A percentile compares a stretch with the other conserved stretches of the same genome.
Evolutionary conservation across 192 early-diverging fungal genomes (phyloP).

Genomic region (Entomortierella beljakovae): DNA sequence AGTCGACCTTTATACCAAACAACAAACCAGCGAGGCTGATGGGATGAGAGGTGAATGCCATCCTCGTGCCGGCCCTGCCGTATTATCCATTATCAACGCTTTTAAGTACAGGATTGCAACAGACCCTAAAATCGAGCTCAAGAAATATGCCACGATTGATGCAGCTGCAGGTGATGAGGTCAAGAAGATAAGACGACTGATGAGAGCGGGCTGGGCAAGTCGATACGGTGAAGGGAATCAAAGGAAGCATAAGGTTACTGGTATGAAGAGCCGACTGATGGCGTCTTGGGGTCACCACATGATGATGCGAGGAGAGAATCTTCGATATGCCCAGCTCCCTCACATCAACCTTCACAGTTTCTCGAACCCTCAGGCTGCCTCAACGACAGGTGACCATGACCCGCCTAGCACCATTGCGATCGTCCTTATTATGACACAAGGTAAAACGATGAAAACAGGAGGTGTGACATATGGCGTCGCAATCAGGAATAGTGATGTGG

Average conservation of each 20-base stretch:
- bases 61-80: too few species aligned
- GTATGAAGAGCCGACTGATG: neutral
- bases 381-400: neutral
- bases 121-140: too few species aligned
- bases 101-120: too few species aligned
- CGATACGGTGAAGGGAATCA: too few species aligned
- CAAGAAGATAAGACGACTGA: too few species aligned
- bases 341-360: neutral
- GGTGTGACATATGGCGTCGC: neutral
- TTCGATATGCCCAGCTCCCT: neutral
- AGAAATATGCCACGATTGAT: too few species aligned
- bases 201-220: too few species aligned
- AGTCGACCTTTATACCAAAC: too few species aligned
- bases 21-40: too few species aligned
- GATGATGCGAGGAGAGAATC: slow-evolving; percentile 4
- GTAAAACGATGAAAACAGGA: neutral
- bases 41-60: too few species aligned
- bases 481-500: neutral
- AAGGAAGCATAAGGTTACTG: neutral
- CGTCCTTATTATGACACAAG: slow-evolving; percentile 7
- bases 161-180: too few species aligned
- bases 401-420: neutral
- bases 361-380: neutral
- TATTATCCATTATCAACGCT: too few species aligned
- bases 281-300: slow-evolving; percentile 1